Base-by-base conservation (phyloP, 2,329 filamentous ascomycete species). In the Dactylonectria macrodidyma region DNA sequence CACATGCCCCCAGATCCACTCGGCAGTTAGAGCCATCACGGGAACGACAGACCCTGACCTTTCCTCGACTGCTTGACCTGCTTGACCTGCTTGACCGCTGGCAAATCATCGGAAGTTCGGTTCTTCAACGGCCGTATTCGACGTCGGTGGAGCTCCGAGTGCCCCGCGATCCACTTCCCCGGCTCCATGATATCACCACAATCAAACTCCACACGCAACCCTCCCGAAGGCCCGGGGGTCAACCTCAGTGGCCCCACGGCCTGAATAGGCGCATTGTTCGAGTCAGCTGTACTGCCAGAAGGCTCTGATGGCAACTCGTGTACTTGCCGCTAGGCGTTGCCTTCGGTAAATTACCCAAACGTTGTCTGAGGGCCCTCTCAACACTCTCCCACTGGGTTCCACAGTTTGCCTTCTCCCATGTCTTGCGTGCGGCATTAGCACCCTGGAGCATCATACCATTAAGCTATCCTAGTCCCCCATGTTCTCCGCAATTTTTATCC, bases 71-170 rank as follows among this genome's bases (percentile, higher is more conserved):
- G 26, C 26, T 19, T 19, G 19, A 19, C 19, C 19, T 19, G 19
- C 19, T 19, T 19, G 19, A 19, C 19, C 19, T 22, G 12, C 38
- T 34, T 58, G 41, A 48, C 48, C 22, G 36, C 34, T 64, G 72
- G 66, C 12, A 73, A 63, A 75, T 70, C 52, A 34, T 64, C 71
- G 68, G 73, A 5, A 44, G 5, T 57, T 74, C 73, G 73, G 73
- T 69, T 63, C 60, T 66, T 74, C 63, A 52, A 16, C 73, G 73
- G 73, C 61, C 70, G 65, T 75, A 75, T 69, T 75, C 63, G 59
- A 57, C 12, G 26, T 30, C 11, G 30, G 62, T 70, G 66, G 62
- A 64, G 24, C 34, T 46, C 50, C 56, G 51, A 14, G 36, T 60
- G 59, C 58, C 63, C 67, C 64, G 66, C 63, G 68, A 66, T 66